Evolutionary conservation across 768 basidiomycete species (phyloP).

Genomic region (Macrolepiota dolichaula): DNA sequence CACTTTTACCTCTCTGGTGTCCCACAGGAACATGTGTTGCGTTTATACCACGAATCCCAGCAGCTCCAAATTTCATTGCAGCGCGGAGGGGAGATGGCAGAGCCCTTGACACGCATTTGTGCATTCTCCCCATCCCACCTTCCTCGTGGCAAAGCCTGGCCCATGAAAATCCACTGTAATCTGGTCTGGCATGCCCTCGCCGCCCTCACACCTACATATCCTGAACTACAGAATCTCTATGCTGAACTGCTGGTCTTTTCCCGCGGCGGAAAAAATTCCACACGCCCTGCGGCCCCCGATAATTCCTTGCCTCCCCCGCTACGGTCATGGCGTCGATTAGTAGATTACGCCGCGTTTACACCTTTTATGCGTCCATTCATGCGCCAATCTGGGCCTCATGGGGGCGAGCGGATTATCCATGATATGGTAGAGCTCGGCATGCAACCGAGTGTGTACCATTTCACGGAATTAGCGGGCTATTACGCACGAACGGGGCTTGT

Average conservation of each 20-base stretch:
- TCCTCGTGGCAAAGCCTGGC: constrained; percentile 29
- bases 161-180: constrained; percentile 28
- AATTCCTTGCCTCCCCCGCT: constrained; percentile 17
- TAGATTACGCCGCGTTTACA: constrained; percentile 37
- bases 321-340: constrained; percentile 26
- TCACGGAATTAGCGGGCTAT: constrained; percentile 44
- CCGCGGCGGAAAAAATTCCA: background rate
- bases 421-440: constrained; percentile 52
- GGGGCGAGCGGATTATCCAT: constrained; percentile 37
- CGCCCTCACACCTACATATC: constrained; percentile 17
- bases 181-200: constrained; percentile 40
- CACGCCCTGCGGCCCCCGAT: constrained; percentile 1
- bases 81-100: no score
- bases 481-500: constrained; percentile 40
- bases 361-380: constrained; percentile 48
- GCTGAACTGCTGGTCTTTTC: constrained; percentile 32
- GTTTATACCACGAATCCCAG: constrained; percentile 12
- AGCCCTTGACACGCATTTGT: constrained; percentile 6
- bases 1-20: constrained; percentile 53
- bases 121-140: constrained; percentile 8
- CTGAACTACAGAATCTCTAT: constrained; percentile 37
- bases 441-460: constrained; percentile 41
- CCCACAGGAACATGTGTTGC: constrained; percentile 36
- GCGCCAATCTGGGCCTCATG: constrained; percentile 21
- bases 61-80: background rate